These are phyloP conservation scores for Russula vinacea DNA, from an alignment of 768 basidiomycete species.

Conservation along the genomic window DNA sequence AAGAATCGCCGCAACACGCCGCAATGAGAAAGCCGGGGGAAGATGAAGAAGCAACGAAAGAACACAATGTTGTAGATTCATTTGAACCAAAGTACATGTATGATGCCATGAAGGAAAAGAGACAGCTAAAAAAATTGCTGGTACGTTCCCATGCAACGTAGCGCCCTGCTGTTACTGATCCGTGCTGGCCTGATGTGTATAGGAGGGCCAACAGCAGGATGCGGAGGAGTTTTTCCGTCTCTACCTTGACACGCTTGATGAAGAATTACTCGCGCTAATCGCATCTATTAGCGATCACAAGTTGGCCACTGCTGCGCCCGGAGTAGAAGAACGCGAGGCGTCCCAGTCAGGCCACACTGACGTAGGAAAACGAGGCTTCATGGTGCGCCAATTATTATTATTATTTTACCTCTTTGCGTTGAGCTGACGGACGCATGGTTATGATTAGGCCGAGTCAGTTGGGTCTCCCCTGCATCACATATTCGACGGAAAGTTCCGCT, in stretches of 20 bases:
- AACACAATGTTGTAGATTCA: slow-evolving; percentile 54
- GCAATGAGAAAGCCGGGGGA: slow-evolving; percentile 40
- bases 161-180: neutral
- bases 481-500: slow-evolving; percentile 90
- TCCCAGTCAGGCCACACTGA: slow-evolving; percentile 43
- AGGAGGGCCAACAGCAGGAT: slow-evolving; percentile 95
- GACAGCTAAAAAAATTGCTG: slow-evolving; percentile 88
- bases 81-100: slow-evolving; percentile 86
- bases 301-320: slow-evolving; percentile 31
- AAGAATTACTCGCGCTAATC: slow-evolving; percentile 73
- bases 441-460: slow-evolving; percentile 56
- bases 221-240: slow-evolving; percentile 98
- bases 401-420: neutral
- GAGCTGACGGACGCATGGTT: slow-evolving; percentile 4
- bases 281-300: slow-evolving; percentile 44
- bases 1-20: slow-evolving; percentile 10
- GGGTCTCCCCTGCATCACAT: slow-evolving; percentile 76
- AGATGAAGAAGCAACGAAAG: slow-evolving; percentile 44
- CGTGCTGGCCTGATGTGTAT: slow-evolving; percentile 14
- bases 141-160: slow-evolving; percentile 44
- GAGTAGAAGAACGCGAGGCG: slow-evolving; percentile 47
- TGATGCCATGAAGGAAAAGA: slow-evolving; percentile 90
- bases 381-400: slow-evolving; percentile 46
- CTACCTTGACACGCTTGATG: slow-evolving; percentile 90
- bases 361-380: slow-evolving; percentile 60